These are phyloP conservation scores for Aspergillus ellipticus DNA, from an alignment of 495 filamentous ascomycete genomes.

Conservation along the genomic window DNA sequence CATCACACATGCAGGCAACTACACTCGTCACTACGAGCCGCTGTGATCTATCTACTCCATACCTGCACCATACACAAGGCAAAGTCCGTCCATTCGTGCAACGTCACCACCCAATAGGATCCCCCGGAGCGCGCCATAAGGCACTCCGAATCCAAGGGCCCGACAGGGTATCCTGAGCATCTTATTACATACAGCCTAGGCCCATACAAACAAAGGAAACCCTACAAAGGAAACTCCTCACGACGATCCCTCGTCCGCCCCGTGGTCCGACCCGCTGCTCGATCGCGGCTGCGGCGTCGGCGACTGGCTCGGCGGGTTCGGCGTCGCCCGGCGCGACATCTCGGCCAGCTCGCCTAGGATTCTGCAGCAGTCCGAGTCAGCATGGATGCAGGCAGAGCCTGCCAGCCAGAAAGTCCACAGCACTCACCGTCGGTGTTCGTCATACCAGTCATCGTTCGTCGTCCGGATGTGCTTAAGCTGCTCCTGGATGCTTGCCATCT, in stretches of 20 bases:
- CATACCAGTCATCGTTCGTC: slow-evolving; percentile 44
- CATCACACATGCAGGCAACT: too few relatives aligned
- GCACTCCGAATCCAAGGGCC: neutral
- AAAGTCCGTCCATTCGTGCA: neutral
- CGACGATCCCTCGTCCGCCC: slow-evolving; percentile 4
- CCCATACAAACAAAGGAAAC: slow-evolving; percentile 26
- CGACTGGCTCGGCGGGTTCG: slow-evolving; percentile 30
- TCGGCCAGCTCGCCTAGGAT: slow-evolving; percentile 41
- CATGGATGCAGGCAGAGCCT: neutral
- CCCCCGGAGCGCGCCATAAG: neutral
- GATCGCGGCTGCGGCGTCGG: slow-evolving; percentile 30
- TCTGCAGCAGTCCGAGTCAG: slow-evolving; percentile 19
- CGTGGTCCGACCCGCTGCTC: slow-evolving; percentile 18
- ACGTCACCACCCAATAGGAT: slow-evolving; percentile 1
- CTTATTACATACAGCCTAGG: slow-evolving; percentile 40
- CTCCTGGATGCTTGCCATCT: slow-evolving; percentile 52
- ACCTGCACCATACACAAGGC: too few relatives aligned
- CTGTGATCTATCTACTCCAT: too few relatives aligned
- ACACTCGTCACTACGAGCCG: too few relatives aligned
- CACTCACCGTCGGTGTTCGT: slow-evolving; percentile 43
- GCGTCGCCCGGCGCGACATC: slow-evolving; percentile 34
- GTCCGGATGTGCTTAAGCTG: slow-evolving; percentile 49
- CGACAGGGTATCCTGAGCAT: slow-evolving; percentile 38
- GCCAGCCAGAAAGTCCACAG: neutral
- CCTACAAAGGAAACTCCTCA: slow-evolving; percentile 14